These are phyloP conservation scores for Aspergillus leporis DNA, from an alignment of 495 filamentous ascomycete genomes.

Conservation along the genomic window DNA sequence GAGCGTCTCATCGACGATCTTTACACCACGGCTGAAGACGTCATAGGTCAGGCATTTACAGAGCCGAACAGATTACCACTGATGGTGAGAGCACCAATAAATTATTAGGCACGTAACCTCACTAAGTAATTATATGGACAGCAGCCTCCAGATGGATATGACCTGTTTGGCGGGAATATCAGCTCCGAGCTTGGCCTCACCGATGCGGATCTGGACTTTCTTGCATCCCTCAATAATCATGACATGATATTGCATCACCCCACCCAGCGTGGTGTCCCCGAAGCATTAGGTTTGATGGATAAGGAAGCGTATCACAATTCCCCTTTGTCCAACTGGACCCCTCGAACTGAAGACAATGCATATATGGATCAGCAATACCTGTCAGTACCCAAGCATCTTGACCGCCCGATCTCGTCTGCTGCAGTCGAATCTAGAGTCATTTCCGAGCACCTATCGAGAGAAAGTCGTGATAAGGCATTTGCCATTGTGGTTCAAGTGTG, in stretches of 20 bases:
- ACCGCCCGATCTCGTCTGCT: slow-evolving; percentile 28
- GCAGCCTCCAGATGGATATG: slow-evolving; percentile 21
- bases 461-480: slow-evolving; percentile 56
- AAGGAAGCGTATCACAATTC: slow-evolving; percentile 40
- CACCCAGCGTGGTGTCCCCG: not conserved
- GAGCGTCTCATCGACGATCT: not conserved
- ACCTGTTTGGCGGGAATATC: slow-evolving; percentile 37
- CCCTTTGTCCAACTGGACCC: slow-evolving; percentile 58
- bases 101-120: not conserved
- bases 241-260: slow-evolving; percentile 22
- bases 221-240: slow-evolving; percentile 56
- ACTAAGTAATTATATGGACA: not conserved
- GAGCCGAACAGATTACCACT: not conserved
- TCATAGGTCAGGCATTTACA: not conserved
- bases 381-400: slow-evolving; percentile 43
- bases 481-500: slow-evolving; percentile 56
- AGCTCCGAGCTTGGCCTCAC: slow-evolving; percentile 59
- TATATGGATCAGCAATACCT: slow-evolving; percentile 56
- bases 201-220: slow-evolving; percentile 58
- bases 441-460: slow-evolving; percentile 40
- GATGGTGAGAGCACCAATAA: not conserved
- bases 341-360: slow-evolving; percentile 48
- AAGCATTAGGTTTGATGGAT: not conserved
- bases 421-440: slow-evolving; percentile 26
- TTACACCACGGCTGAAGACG: not conserved